phyloP scores from a whole-genome alignment of 1,284 basidiomycete species.

The Malassezia arunalokei region DNA sequence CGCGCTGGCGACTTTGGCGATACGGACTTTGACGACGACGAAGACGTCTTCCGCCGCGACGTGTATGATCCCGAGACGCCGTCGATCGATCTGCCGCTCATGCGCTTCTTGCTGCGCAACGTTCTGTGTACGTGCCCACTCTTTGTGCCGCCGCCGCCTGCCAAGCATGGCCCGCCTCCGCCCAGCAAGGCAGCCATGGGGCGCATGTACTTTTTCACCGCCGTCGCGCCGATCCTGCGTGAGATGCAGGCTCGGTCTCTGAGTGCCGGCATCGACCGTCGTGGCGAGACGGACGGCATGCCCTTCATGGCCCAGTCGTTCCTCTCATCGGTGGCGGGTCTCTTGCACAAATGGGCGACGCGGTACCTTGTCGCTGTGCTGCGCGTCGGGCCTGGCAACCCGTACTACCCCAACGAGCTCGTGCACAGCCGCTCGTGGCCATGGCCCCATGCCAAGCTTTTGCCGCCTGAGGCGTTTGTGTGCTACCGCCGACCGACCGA shows the following conservation, averaged over 20 bases:
- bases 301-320: constrained; percentile 29
- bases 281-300: constrained; percentile 36
- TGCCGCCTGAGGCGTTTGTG: constrained; percentile 36
- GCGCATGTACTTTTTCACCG: constrained; percentile 26
- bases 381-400: constrained; percentile 27
- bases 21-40: constrained; percentile 27
- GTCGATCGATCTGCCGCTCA: constrained; percentile 24
- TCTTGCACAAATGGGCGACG: constrained; percentile 26
- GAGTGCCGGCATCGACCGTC: constrained; percentile 31
- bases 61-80: constrained; percentile 21
- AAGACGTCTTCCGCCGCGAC: constrained; percentile 35
- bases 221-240: constrained; percentile 31
- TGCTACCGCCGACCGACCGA: constrained; percentile 34
- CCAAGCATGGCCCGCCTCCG: constrained; percentile 15
- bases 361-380: constrained; percentile 32
- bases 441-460: constrained; percentile 31
- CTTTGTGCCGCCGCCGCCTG: constrained; percentile 27
- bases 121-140: constrained; percentile 38
- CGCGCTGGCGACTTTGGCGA: constrained; percentile 32
- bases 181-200: constrained; percentile 33
- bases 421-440: constrained; percentile 25
- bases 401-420: constrained; percentile 21
- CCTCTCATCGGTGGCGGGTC: constrained; percentile 16
- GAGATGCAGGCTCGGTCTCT: constrained; percentile 32
- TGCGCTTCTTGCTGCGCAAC: constrained; percentile 37